Evolutionary conservation across 768 basidiomycete genomes (phyloP).

Genomic region (Dioszegia aurantiaca): DNA sequence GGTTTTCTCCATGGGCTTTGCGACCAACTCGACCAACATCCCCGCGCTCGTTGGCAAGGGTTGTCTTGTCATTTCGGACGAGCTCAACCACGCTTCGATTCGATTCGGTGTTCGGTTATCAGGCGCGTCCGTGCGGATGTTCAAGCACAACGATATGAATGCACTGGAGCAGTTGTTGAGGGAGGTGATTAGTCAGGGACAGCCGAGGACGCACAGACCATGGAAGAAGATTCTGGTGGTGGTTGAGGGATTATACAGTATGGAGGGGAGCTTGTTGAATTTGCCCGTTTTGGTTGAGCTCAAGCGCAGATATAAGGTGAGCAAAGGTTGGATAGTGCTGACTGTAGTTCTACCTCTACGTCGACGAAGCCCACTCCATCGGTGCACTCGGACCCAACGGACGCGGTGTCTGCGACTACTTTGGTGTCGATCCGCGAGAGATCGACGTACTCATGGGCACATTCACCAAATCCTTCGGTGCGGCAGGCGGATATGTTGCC

Average conservation of each 20-base stretch:
- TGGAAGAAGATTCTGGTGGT: constrained; percentile 98
- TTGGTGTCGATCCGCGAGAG: constrained; percentile 70
- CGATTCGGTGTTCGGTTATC: constrained; percentile 85
- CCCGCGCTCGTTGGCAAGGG: constrained; percentile 88
- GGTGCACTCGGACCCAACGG: constrained; percentile 93
- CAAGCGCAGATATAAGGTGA: constrained; percentile 91
- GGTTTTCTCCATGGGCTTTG: constrained; percentile 73
- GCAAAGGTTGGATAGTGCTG: constrained; percentile 26
- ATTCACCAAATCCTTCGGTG: constrained; percentile 65
- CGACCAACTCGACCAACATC: constrained; percentile 65
- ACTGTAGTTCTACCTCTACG: constrained; percentile 82
- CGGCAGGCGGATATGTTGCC: constrained; percentile 87
- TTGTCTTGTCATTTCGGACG: constrained; percentile 92
- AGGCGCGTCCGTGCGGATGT: constrained; percentile 83
- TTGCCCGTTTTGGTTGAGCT: constrained; percentile 77
- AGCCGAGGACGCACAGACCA: constrained; percentile 94
- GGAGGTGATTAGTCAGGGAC: constrained; percentile 93
- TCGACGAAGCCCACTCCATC: constrained; percentile 97
- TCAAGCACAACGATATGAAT: constrained; percentile 94
- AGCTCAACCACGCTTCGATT: constrained; percentile 92
- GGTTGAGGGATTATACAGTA: constrained; percentile 93
- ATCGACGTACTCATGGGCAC: constrained; percentile 98
- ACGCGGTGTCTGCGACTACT: constrained; percentile 93
- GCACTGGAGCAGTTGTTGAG: constrained; percentile 73
- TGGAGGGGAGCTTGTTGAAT: constrained; percentile 95